Evolutionary conservation across 305 asterid species (phyloP).

Genomic region (Stenogyne calaminthoides): DNA sequence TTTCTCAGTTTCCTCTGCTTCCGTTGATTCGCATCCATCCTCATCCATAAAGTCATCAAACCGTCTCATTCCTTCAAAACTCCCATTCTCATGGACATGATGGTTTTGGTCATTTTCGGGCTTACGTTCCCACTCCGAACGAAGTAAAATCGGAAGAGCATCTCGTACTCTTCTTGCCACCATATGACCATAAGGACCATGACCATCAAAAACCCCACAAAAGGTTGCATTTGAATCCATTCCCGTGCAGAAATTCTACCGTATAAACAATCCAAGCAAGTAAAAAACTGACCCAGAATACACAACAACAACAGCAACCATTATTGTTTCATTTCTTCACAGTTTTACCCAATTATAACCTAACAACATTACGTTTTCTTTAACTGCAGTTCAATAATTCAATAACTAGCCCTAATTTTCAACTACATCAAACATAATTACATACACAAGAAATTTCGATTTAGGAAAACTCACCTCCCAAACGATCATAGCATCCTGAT

Average conservation of each 20-base stretch:
- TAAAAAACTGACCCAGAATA: slow-evolving; percentile 62
- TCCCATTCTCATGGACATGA: slow-evolving; percentile 28
- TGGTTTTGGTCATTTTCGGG: slow-evolving; percentile 31
- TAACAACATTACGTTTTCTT: slow-evolving; percentile 12
- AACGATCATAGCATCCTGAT: slow-evolving; percentile 94
- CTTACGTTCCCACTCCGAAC: slow-evolving; percentile 61
- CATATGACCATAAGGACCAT: slow-evolving; percentile 88
- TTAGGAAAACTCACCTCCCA: slow-evolving; percentile 81
- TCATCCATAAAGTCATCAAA: slow-evolving; percentile 76
- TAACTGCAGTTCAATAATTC: slow-evolving; percentile 6
- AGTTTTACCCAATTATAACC: slow-evolving; percentile 28
- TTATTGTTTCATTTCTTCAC: slow-evolving; percentile 32
- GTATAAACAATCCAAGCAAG: slow-evolving; percentile 67
- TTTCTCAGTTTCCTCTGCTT: slow-evolving; percentile 65
- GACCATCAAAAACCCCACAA: slow-evolving; percentile 87
- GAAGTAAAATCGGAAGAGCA: slow-evolving; percentile 61
- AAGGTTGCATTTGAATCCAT: slow-evolving; percentile 49
- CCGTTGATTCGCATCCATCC: slow-evolving; percentile 64
- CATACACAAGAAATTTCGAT: not conserved
- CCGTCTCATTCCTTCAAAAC: slow-evolving; percentile 51
- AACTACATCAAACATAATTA: not conserved
- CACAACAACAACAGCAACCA: slow-evolving; percentile 33
- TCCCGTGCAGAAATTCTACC: slow-evolving; percentile 71
- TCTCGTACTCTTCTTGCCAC: slow-evolving; percentile 80
- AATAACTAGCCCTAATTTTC: not conserved